These are phyloP conservation scores for Earliella scabrosa DNA, from an alignment of 1,284 basidiomycete genomes.

Conservation along the genomic window DNA sequence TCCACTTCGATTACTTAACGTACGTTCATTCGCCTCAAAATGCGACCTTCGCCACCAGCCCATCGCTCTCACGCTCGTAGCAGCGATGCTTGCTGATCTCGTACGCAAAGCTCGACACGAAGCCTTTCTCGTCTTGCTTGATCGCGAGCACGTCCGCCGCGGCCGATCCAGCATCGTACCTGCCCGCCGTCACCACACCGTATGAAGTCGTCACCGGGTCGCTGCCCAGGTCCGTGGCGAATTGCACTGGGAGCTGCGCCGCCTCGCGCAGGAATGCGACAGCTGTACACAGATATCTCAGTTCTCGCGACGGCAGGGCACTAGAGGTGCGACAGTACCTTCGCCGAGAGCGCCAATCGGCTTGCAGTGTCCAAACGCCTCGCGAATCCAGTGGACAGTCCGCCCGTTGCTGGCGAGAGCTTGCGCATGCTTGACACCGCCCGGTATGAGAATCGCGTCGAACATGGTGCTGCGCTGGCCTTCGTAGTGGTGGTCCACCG, in stretches of 20 bases:
- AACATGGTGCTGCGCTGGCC: conserved; percentile 81
- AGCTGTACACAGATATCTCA: too few species aligned
- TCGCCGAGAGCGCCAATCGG: conserved; percentile 74
- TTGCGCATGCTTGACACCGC: conserved; percentile 59
- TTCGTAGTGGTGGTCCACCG: conserved; percentile 74
- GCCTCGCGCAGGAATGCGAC: conserved; percentile 52
- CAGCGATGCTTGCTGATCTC: conserved; percentile 68
- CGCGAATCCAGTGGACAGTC: conserved; percentile 71
- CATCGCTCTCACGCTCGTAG: conserved; percentile 62
- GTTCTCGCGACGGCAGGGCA: too few species aligned
- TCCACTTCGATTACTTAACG: too few species aligned
- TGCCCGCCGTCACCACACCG: conserved; percentile 64
- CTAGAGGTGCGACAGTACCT: conserved; percentile 39
- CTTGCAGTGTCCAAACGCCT: conserved; percentile 83
- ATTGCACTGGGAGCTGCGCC: conserved; percentile 49
- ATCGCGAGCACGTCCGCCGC: conserved; percentile 48
- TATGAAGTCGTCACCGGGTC: conserved; percentile 55
- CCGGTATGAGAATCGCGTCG: conserved; percentile 77
- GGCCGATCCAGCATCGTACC: conserved; percentile 46
- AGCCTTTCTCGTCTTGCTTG: conserved; percentile 50
- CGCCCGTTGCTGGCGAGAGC: conserved; percentile 59
- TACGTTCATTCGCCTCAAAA: conserved; percentile 53
- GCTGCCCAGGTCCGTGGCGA: conserved; percentile 36
- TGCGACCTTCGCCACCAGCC: conserved; percentile 56
- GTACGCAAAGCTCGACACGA: conserved; percentile 60